These are phyloP conservation scores for Fusarium tricinctum DNA, from an alignment of 2,329 filamentous ascomycete species.

Conservation along the genomic window DNA sequence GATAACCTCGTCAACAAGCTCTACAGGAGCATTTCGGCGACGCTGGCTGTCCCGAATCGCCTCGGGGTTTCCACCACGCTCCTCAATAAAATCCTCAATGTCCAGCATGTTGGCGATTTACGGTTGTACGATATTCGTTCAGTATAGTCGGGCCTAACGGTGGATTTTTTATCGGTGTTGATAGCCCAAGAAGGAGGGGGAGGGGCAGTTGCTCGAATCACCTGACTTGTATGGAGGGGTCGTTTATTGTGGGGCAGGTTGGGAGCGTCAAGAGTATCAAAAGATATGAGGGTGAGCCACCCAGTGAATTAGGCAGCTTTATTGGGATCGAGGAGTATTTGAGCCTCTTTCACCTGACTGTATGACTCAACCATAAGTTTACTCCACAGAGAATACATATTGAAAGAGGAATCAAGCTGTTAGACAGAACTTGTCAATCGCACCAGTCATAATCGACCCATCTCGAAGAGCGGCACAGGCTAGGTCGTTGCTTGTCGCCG, in stretches of 20 bases:
- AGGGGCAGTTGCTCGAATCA: constrained; percentile 45
- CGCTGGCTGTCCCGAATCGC: constrained; percentile 93
- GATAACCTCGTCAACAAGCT: constrained; percentile 92
- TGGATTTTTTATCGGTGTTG: constrained; percentile 46
- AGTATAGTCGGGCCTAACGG: constrained; percentile 29
- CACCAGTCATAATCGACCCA: background rate
- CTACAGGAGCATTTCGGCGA: constrained; percentile 82
- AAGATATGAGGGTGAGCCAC: background rate
- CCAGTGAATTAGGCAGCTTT: no score
- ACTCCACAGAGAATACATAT: background rate
- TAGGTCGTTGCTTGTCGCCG: background rate
- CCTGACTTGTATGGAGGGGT: constrained; percentile 45
- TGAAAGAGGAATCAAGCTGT: background rate
- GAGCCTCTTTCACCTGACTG: no score
- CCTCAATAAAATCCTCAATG: constrained; percentile 82
- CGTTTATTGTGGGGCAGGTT: constrained; percentile 5
- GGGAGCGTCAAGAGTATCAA: background rate
- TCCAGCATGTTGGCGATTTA: constrained; percentile 73
- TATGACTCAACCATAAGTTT: no score
- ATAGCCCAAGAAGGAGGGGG: constrained; percentile 49
- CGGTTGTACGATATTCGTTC: constrained; percentile 38
- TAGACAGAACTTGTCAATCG: no score
- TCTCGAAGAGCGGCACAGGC: background rate
- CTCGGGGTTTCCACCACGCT: constrained; percentile 92
- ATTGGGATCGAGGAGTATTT: no score